phyloP scores from a whole-genome alignment of 306 rosid genomes.

The Prunus mongolica region DNA sequence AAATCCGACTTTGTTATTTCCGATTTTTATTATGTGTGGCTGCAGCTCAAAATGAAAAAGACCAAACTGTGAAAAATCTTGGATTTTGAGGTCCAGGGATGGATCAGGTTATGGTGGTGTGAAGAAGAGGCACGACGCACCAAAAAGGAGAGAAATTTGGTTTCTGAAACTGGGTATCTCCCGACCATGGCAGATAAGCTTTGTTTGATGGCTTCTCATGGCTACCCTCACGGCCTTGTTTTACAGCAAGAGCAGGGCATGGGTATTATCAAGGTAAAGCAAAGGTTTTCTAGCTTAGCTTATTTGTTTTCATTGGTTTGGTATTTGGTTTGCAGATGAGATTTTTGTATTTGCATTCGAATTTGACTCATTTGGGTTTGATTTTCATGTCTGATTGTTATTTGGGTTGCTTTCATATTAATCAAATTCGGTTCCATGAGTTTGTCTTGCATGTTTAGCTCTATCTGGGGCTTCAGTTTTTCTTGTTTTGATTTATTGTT shows the following conservation, averaged over 20 bases:
- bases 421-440: not conserved
- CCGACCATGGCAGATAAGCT: slow-evolving; percentile 40
- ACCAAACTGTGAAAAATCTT: slow-evolving; percentile 12
- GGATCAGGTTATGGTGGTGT: slow-evolving; percentile 39
- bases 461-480: not conserved
- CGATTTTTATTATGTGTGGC: slow-evolving; percentile 3
- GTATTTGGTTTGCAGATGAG: not conserved
- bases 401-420: not conserved
- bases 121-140: slow-evolving; percentile 17
- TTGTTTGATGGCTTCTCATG: slow-evolving; percentile 70
- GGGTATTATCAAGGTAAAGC: slow-evolving; percentile 43
- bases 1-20: not conserved
- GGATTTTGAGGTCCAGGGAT: slow-evolving; percentile 29
- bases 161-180: slow-evolving; percentile 27
- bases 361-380: not conserved
- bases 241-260: slow-evolving; percentile 44
- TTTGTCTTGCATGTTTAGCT: not conserved
- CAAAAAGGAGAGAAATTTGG: slow-evolving; percentile 18
- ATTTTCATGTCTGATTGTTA: not conserved
- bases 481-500: not conserved
- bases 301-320: not conserved
- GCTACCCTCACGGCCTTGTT: slow-evolving; percentile 52
- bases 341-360: not conserved
- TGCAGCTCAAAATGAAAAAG: slow-evolving; percentile 28
- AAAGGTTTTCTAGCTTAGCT: not conserved